Evolutionary conservation across 164 flowering plant species (phyloP), one percentile per base, ranked within the genome.

Genomic region (Sedum album): DNA sequence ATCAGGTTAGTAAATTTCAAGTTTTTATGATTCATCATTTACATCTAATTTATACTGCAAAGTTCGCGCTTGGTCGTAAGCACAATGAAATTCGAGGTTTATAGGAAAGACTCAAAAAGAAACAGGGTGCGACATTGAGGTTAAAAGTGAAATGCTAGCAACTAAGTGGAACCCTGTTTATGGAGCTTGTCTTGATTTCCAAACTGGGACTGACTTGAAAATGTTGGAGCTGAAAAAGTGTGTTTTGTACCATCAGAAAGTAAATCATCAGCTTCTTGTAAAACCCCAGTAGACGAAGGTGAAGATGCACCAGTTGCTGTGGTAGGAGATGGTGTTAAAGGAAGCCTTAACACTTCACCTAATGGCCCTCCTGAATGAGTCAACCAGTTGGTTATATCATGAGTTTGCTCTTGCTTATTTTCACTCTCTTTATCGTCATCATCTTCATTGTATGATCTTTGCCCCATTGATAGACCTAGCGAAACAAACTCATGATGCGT

Each of bases 311-410:
- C 20, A 26, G 33, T 15, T 13, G 31, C 33, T 21, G 57, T 51
- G 26, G 57, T 51, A 23, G 28, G 57, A 51, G 57, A 51, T 8
- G 26, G 21, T 5, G 28, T 51, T 51, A 6, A 11, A 57, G 20
- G 17, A 57, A 9, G 62, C 62, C 62, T 57, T 20, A 57, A 57
- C 5, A 57, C 62, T 57, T 57, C 62, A 28, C 62, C 62, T 57
- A 57, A 15, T 28, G 62, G 62, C 62, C 62, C 62, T 30, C 62
- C 62, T 11, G 62, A 57, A 5, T 28, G 62, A 15, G 33, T 57
- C 62, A 57, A 2, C 62, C 62, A 57, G 31, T 55, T 51, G 57
- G 26, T 6, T 7, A 20, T n/a, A 21, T 35, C 17, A 44, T 44
- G n/a, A 1, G n/a, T 26, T 9, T 28, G 33, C 3, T 15, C 5